Conservation (phyloP, 2,329 filamentous ascomycete species). For the Ophiostoma quercus region DNA sequence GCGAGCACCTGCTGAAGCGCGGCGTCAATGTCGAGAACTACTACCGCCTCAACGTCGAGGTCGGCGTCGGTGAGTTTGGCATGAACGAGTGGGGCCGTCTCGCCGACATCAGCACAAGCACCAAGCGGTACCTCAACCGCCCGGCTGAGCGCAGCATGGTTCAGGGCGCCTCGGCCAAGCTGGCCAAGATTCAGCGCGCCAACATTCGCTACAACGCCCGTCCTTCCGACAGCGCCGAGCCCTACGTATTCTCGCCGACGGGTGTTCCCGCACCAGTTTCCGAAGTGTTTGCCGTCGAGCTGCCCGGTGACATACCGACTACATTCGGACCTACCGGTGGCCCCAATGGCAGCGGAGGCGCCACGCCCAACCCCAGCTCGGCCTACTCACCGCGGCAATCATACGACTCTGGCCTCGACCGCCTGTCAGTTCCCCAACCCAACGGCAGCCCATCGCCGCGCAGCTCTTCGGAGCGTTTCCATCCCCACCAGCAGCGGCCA, state of each 20-base stretch:
- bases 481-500: constrained; percentile 20
- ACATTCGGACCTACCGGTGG: background rate
- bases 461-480: constrained; percentile 46
- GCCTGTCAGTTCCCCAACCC: constrained; percentile 38
- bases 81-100: constrained; percentile 98
- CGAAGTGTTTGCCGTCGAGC: constrained; percentile 46
- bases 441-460: constrained; percentile 44
- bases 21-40: constrained; percentile 86
- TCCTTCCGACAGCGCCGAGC: constrained; percentile 28
- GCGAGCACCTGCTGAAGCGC: constrained; percentile 68
- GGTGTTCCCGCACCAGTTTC: constrained; percentile 39
- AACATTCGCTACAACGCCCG: constrained; percentile 59
- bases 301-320: constrained; percentile 51
- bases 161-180: constrained; percentile 67
- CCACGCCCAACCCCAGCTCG: background rate
- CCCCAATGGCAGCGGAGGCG: background rate
- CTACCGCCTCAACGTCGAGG: constrained; percentile 92
- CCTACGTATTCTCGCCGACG: background rate
- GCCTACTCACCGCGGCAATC: constrained; percentile 43
- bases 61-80: constrained; percentile 91
- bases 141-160: constrained; percentile 72
- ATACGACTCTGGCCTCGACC: constrained; percentile 53
- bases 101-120: constrained; percentile 92
- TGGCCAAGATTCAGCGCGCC: constrained; percentile 76
- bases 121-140: constrained; percentile 72